phyloP scores from a whole-genome alignment of 2,329 filamentous ascomycete species.

The Fusarium drepaniforme region DNA sequence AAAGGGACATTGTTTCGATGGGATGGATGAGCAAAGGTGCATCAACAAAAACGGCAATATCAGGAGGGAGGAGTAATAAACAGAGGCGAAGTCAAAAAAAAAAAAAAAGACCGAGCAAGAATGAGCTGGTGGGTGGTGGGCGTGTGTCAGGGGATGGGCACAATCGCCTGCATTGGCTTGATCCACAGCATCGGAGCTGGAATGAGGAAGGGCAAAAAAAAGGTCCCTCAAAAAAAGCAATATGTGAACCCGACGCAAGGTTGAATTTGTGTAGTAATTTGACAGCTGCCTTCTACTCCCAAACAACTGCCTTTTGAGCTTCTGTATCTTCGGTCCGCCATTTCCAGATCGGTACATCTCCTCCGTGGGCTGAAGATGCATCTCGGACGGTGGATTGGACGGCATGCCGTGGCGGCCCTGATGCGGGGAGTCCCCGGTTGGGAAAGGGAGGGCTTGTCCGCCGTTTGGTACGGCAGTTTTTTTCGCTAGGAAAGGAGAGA shows the following conservation, averaged over 20 bases:
- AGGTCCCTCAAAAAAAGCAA: slow-evolving; percentile 1
- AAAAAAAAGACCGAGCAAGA: not conserved
- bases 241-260: slow-evolving; percentile 8
- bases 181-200: slow-evolving; percentile 35
- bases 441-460: slow-evolving; percentile 4
- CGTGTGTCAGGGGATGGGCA: slow-evolving; percentile 9
- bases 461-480: slow-evolving; percentile 24
- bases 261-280: not conserved
- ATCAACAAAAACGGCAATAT: not conserved
- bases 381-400: not conserved
- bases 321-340: slow-evolving; percentile 26
- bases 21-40: not conserved
- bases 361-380: slow-evolving; percentile 32
- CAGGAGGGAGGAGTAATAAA: not conserved
- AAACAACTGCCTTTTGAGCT: not conserved
- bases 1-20: slow-evolving; percentile 7
- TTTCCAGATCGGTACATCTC: slow-evolving; percentile 33
- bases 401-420: slow-evolving; percentile 9
- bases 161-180: slow-evolving; percentile 27
- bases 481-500: not conserved
- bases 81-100: slow-evolving; percentile 2
- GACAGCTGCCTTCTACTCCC: slow-evolving; percentile 14
- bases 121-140: not conserved
- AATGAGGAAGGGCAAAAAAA: slow-evolving; percentile 2
- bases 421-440: slow-evolving; percentile 6